Percentiles rank a stretch among this genome's conserved stretches.
Conservation (phyloP, 176 grass and related monocot genomes). For the Bothriochloa decipiens region DNA sequence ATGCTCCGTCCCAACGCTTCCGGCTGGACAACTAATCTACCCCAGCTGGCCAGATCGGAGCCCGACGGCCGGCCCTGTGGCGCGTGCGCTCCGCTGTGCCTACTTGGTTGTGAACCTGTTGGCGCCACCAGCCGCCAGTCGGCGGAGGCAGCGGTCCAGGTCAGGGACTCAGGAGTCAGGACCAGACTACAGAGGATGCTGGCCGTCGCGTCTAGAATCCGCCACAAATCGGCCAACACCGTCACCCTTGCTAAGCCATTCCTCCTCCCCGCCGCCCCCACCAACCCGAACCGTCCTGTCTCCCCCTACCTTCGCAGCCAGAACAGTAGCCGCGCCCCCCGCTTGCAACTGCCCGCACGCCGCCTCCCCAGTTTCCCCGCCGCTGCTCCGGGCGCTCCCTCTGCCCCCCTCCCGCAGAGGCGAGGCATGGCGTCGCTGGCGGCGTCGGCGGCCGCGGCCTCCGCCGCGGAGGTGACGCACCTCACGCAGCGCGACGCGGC, state of each 20-base stretch:
- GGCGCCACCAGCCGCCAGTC: too few relatives aligned
- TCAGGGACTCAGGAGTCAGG: too few relatives aligned
- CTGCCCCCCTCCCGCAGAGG: neutral
- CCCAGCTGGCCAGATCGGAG: too few relatives aligned
- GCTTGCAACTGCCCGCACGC: neutral
- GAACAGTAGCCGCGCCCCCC: constrained; percentile 25
- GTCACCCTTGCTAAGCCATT: constrained; percentile 47
- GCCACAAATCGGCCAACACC: constrained; percentile 36
- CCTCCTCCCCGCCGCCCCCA: constrained; percentile 12
- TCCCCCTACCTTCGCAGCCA: neutral
- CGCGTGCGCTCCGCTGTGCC: too few relatives aligned
- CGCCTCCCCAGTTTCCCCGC: neutral
- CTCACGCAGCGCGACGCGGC: constrained; percentile 67
- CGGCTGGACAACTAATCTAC: too few relatives aligned
- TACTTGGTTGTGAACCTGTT: too few relatives aligned
- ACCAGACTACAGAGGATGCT: constrained; percentile 37
- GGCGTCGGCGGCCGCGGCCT: constrained; percentile 3
- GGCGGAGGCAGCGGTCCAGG: neutral
- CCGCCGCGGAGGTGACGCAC: constrained; percentile 55
- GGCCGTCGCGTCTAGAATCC: constrained; percentile 19
- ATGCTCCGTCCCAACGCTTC: too few relatives aligned
- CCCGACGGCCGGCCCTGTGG: too few relatives aligned
- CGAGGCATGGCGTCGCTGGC: constrained; percentile 49
- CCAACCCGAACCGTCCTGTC: neutral
- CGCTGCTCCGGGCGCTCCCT: neutral